phyloP scores from a whole-genome alignment of 2,329 filamentous ascomycete species.

The Ilyonectria sp. region DNA sequence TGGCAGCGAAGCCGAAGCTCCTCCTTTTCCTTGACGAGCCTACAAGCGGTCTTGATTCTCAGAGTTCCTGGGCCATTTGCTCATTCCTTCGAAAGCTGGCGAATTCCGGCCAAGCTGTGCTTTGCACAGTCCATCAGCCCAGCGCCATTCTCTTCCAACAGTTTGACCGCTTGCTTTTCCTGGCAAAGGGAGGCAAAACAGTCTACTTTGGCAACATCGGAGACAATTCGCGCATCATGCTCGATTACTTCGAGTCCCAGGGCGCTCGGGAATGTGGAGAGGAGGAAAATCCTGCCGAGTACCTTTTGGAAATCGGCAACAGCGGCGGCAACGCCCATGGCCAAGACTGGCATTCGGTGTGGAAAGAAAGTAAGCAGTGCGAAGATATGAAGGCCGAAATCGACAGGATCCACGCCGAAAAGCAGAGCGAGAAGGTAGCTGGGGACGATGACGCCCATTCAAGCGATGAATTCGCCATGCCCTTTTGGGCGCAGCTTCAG shows the following conservation, averaged over 20 bases:
- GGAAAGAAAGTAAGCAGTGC: constrained; percentile 69
- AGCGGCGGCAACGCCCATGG: constrained; percentile 56
- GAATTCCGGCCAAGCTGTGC: constrained; percentile 65
- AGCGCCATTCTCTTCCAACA: constrained; percentile 67
- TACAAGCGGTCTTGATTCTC: constrained; percentile 73
- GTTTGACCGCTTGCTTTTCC: constrained; percentile 75
- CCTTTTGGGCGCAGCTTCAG: constrained; percentile 76
- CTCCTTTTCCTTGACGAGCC: constrained; percentile 76
- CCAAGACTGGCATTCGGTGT: constrained; percentile 78
- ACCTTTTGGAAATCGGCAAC: constrained; percentile 74
- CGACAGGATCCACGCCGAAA: constrained; percentile 71
- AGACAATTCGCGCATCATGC: constrained; percentile 68
- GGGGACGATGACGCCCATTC: constrained; percentile 37
- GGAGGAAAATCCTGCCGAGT: constrained; percentile 82
- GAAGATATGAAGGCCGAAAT: constrained; percentile 72
- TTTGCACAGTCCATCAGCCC: constrained; percentile 71
- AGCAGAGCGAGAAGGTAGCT: constrained; percentile 40
- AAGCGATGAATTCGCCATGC: constrained; percentile 82
- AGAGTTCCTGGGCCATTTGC: constrained; percentile 76
- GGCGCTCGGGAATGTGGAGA: constrained; percentile 72
- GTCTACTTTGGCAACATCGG: constrained; percentile 81
- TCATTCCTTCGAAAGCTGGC: constrained; percentile 75
- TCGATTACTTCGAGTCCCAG: constrained; percentile 75
- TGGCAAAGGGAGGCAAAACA: constrained; percentile 75
- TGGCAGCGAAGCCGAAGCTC: constrained; percentile 70